Conservation (phyloP, 2,329 filamentous ascomycete genomes). For the Cadophora malorum region DNA sequence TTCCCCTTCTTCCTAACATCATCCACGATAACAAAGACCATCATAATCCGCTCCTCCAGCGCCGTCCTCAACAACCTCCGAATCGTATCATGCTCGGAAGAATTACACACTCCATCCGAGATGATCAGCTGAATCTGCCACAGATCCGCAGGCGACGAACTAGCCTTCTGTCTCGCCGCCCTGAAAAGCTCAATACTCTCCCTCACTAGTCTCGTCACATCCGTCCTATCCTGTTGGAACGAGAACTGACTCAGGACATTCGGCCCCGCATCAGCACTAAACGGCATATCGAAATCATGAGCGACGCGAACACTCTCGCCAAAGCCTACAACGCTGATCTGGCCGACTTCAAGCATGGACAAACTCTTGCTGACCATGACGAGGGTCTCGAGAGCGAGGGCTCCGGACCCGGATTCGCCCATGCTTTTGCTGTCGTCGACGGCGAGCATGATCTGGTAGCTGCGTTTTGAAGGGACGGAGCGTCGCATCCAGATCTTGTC, state of each 20-base stretch:
- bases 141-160: conserved; percentile 67
- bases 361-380: conserved; percentile 88
- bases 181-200: conserved; percentile 83
- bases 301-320: conserved; percentile 83
- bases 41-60: conserved; percentile 93
- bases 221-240: conserved; percentile 85
- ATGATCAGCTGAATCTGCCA: conserved; percentile 97
- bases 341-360: conserved; percentile 91
- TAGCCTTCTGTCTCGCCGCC: conserved; percentile 65
- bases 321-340: conserved; percentile 91
- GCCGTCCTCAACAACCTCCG: conserved; percentile 83
- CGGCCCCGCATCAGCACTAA: conserved; percentile 82
- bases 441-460: conserved; percentile 96
- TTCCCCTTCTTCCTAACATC: conserved; percentile 57
- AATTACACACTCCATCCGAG: conserved; percentile 90
- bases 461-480: conserved; percentile 87
- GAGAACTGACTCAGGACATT: conserved; percentile 83
- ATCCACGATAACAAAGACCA: conserved; percentile 97
- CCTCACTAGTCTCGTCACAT: conserved; percentile 79
- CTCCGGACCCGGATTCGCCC: conserved; percentile 78
- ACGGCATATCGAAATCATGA: conserved; percentile 83
- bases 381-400: conserved; percentile 90
- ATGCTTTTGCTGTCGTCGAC: conserved; percentile 96
- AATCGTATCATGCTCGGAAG: conserved; percentile 79
- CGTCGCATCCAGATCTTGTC: conserved; percentile 99